A percentile compares a stretch with the other conserved stretches of the same genome.
Evolutionary conservation across 805 yeast genomes (phyloP).

Genomic region (Candida chauliodis): DNA sequence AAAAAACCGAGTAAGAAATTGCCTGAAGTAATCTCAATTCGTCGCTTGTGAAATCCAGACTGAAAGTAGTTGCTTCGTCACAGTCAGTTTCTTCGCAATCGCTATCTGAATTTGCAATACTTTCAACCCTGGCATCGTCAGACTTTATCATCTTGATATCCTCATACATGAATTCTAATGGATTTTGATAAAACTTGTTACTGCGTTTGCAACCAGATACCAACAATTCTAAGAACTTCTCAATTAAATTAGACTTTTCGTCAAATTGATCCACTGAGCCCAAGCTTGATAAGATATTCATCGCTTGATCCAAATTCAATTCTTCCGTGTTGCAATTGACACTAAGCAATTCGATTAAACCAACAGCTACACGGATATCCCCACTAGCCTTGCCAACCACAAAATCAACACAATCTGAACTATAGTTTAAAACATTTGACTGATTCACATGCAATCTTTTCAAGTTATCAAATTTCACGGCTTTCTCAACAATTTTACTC

Average conservation of each 20-base stretch:
- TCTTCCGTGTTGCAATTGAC: conserved; percentile 7
- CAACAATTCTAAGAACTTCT: background rate
- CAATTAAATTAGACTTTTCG: background rate
- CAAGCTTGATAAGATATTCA: too few relatives aligned
- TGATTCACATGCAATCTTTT: conserved; percentile 7
- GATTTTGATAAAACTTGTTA: conserved; percentile 3
- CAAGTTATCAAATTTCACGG: conserved; percentile 40
- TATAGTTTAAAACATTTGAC: conserved; percentile 13
- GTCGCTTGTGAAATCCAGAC: conserved; percentile 2
- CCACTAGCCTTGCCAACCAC: conserved; percentile 22
- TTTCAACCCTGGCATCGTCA: too few relatives aligned
- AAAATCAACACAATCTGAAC: conserved; percentile 12
- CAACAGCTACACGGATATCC: conserved; percentile 33
- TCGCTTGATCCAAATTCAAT: too few relatives aligned
- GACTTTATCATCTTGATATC: too few relatives aligned
- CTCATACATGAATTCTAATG: conserved; percentile 8
- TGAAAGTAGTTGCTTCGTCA: too few relatives aligned
- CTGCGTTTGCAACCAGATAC: background rate
- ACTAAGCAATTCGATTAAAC: conserved; percentile 29
- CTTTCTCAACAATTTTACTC: conserved; percentile 50
- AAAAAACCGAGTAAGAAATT: conserved; percentile 13
- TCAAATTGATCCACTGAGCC: background rate
- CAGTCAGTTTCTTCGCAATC: too few relatives aligned
- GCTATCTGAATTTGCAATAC: too few relatives aligned
- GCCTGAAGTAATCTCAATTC: conserved; percentile 11